phyloP scores from a whole-genome alignment of 345 rosid genomes.

The Carallia pectinifolia region DNA sequence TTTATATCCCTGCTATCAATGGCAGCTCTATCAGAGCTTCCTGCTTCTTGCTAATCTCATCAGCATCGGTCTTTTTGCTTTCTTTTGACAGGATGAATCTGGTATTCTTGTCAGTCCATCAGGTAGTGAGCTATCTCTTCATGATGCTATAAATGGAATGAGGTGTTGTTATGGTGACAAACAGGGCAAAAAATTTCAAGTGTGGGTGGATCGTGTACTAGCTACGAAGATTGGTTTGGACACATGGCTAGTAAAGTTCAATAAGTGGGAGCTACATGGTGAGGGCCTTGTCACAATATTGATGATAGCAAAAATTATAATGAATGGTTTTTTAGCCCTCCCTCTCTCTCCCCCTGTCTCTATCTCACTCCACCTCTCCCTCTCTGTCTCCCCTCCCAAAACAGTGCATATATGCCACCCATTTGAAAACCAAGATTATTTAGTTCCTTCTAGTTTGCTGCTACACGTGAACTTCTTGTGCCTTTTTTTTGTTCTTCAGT shows the following conservation, averaged over 20 bases:
- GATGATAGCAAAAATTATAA: no score
- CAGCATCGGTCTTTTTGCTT: neutral
- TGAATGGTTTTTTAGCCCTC: no score
- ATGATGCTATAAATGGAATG: conserved; percentile 48
- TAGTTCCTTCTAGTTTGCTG: no score
- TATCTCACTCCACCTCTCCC: no score
- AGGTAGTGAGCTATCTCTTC: conserved; percentile 61
- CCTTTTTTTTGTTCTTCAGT: no score
- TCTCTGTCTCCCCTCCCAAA: no score
- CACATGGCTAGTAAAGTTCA: conserved; percentile 69
- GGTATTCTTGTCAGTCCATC: conserved; percentile 69
- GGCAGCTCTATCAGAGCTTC: neutral
- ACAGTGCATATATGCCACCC: no score
- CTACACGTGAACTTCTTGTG: no score
- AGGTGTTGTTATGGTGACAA: conserved; percentile 65
- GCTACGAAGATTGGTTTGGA: conserved; percentile 53
- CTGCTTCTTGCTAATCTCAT: neutral
- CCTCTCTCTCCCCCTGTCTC: no score
- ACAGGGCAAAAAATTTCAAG: conserved; percentile 63
- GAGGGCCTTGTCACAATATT: neutral
- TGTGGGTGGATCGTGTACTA: conserved; percentile 80
- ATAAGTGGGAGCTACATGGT: conserved; percentile 59
- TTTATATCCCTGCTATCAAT: neutral
- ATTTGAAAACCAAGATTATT: no score
- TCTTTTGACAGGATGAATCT: conserved; percentile 47